Evolutionary conservation across 257 asterid genomes (phyloP), one percentile per base, ranked within the genome.

Genomic region (Penstemon barbatus): DNA sequence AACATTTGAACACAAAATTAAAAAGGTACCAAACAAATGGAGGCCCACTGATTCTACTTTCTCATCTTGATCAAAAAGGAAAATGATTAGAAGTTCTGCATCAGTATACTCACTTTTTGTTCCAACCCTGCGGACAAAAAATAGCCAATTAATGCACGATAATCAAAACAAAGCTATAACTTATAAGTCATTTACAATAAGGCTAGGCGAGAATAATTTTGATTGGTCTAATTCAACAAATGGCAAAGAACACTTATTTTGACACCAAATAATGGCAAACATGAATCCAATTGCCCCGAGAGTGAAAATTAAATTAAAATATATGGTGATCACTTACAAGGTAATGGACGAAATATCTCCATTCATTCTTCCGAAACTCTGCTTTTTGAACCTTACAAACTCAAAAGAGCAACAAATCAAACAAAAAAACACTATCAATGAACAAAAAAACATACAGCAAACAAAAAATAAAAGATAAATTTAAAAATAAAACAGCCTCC

Each of bases 291-390:
- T 57, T 49, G 8, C 44, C 36, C 13, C 12, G 63, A 61, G 39
- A 9, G 65, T 11, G 58, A 43, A 70, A 72, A 54, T 25, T 25
- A 1, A 25, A 25, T 25, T 25, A 25, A 39, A 49, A 63, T 55
- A 37, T 48, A 57, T 36, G 62, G 45, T 63, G 63, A 67, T 44
- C 42, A 79, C 96, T 84, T 81, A 93, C 99, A 81, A 91, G 96
- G 83, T 94, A 94, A 84, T 94, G 99, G 71, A 91, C 88, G 72
- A 85, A 87, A 81, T 87, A 94, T 85, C 86, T 85, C 97, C 97
- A 86, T 57, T 91, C 93, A 7, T 86, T 86, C 89, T 91, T 89
- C 74, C 95, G 87, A 18, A 87, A 58, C 77, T 94, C 98, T 52
- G 96, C 85, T 74, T 75, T 89, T 91, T 91, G 97, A 75, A 91